A percentile compares a stretch with the other conserved stretches of the same genome.
These are phyloP conservation scores for Metschnikowia kunwiensis DNA, from an alignment of 805 yeast genomes.

Conservation along the genomic window DNA sequence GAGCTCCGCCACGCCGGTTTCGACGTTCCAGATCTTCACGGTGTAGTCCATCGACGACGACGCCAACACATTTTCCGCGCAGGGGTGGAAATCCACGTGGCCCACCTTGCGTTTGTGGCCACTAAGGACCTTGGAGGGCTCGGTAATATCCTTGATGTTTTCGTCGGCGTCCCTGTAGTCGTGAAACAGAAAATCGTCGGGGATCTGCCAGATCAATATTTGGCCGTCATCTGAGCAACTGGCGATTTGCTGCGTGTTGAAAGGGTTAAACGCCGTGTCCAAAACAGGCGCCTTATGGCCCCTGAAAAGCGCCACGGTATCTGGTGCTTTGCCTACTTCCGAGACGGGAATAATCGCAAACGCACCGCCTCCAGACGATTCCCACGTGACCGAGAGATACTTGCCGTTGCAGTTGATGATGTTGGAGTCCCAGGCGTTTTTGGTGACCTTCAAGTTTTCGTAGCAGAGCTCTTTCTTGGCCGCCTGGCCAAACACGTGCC, in stretches of 20 bases:
- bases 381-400: slow-evolving; percentile 86
- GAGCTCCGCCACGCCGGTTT: slow-evolving; percentile 63
- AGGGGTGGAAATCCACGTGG: slow-evolving; percentile 84
- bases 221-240: slow-evolving; percentile 39
- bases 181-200: slow-evolving; percentile 73
- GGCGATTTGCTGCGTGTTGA: slow-evolving; percentile 55
- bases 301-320: slow-evolving; percentile 85
- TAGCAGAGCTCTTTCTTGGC: slow-evolving; percentile 64
- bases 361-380: slow-evolving; percentile 95
- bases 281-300: slow-evolving; percentile 95
- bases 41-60: slow-evolving; percentile 89
- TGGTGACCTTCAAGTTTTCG: slow-evolving; percentile 74
- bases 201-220: slow-evolving; percentile 84
- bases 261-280: slow-evolving; percentile 95
- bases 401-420: slow-evolving; percentile 83
- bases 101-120: slow-evolving; percentile 97
- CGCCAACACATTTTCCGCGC: slow-evolving; percentile 81
- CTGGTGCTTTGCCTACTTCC: slow-evolving; percentile 92
- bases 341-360: slow-evolving; percentile 86
- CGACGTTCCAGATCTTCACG: slow-evolving; percentile 87
- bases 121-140: slow-evolving; percentile 63
- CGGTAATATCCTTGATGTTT: slow-evolving; percentile 56
- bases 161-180: slow-evolving; percentile 53
- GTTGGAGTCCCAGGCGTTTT: slow-evolving; percentile 96
- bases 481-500: slow-evolving; percentile 94